A percentile compares a stretch with the other conserved stretches of the same genome.
phyloP scores from a whole-genome alignment of 495 filamentous ascomycete genomes.

The Letharia lupina region DNA sequence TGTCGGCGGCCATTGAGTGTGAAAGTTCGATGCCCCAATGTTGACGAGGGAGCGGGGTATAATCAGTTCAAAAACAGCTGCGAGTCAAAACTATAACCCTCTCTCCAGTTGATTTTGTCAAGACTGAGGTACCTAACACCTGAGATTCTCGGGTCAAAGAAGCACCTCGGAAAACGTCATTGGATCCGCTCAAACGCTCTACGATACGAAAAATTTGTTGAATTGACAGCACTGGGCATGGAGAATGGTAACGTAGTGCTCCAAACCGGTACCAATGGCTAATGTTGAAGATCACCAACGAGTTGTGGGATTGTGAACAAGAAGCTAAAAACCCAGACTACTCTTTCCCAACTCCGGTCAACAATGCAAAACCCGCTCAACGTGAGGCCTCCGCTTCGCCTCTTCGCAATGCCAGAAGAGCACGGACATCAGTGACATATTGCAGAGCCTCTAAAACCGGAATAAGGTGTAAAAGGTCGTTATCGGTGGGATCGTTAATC shows the following conservation, averaged over 20 bases:
- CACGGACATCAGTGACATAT: slow-evolving; percentile 90
- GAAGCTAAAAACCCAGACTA: not conserved
- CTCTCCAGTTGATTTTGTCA: not conserved
- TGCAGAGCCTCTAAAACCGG: slow-evolving; percentile 93
- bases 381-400: slow-evolving; percentile 55
- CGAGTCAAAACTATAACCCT: not conserved
- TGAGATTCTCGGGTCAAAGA: not conserved
- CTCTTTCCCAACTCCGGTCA: not conserved
- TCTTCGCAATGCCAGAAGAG: slow-evolving; percentile 75
- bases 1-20: slow-evolving; percentile 6
- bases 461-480: slow-evolving; percentile 81
- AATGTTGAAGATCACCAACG: not conserved
- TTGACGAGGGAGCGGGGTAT: not conserved
- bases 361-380: slow-evolving; percentile 11
- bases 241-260: not conserved
- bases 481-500: slow-evolving; percentile 86
- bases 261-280: not conserved
- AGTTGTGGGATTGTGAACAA: not conserved
- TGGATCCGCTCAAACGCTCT: not conserved
- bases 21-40: not conserved
- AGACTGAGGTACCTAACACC: not conserved
- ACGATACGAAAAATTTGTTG: not conserved
- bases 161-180: no score
- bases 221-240: not conserved
- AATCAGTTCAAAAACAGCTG: not conserved